phyloP scores from a whole-genome alignment of 2,329 filamentous ascomycete genomes.

The Akanthomyces uredinophilus region DNA sequence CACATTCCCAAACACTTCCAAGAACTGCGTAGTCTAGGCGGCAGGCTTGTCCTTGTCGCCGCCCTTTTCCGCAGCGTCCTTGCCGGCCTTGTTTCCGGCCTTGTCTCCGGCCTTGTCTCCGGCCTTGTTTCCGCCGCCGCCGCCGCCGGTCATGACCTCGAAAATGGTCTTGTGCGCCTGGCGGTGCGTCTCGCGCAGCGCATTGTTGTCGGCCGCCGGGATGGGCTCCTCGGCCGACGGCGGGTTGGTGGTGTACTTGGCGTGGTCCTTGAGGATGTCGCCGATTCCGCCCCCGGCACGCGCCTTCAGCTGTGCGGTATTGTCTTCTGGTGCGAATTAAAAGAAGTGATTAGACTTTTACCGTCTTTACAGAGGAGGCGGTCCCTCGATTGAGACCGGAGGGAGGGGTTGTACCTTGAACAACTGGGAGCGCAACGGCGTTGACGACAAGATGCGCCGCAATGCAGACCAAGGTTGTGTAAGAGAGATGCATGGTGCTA shows the following conservation, averaged over 20 bases:
- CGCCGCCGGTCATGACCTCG: not conserved
- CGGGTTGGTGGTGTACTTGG: slow-evolving; percentile 3
- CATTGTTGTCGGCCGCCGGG: slow-evolving; percentile 5
- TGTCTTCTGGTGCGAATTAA: not conserved
- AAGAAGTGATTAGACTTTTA: too few relatives aligned
- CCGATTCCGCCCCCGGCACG: not conserved
- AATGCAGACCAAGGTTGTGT: not conserved
- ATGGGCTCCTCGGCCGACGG: not conserved
- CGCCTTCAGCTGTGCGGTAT: not conserved
- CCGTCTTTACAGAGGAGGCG: too few relatives aligned
- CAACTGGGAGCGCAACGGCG: not conserved
- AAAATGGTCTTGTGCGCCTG: slow-evolving; percentile 2
- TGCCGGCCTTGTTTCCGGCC: not conserved
- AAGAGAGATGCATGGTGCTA: not conserved
- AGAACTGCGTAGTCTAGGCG: too few relatives aligned
- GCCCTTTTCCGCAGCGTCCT: not conserved
- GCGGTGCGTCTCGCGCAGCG: slow-evolving; percentile 12
- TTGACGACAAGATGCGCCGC: not conserved
- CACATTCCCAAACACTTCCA: too few relatives aligned
- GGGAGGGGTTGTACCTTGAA: not conserved
- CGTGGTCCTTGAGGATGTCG: slow-evolving; percentile 10
- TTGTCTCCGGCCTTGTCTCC: not conserved
- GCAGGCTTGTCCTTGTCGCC: not conserved
- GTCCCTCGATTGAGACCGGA: too few relatives aligned
- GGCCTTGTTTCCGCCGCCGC: not conserved